These are phyloP conservation scores for Hypsizygus marmoreus DNA, from an alignment of 768 basidiomycete genomes.

Conservation along the genomic window DNA sequence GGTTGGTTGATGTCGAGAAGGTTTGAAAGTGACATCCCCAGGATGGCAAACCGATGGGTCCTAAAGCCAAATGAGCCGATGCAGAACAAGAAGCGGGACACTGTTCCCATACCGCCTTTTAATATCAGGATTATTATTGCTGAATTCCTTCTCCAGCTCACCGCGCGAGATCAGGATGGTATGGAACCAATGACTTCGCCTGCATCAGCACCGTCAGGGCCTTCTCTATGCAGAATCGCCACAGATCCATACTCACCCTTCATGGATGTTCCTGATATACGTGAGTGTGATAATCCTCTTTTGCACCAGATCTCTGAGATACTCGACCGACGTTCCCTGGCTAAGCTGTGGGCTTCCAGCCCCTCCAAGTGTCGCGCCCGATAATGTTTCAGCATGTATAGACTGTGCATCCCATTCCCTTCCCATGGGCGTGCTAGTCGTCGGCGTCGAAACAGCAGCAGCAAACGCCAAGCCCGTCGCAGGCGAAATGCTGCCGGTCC, in stretches of 20 bases:
- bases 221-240: too few species aligned
- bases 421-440: conserved; percentile 38
- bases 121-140: conserved; percentile 74
- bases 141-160: conserved; percentile 78
- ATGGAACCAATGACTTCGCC: conserved; percentile 86
- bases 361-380: conserved; percentile 33
- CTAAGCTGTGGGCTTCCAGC: conserved; percentile 46
- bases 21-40: conserved; percentile 85
- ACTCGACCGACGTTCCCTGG: conserved; percentile 76
- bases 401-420: conserved; percentile 80
- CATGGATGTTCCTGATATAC: conserved; percentile 82
- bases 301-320: conserved; percentile 76
- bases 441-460: conserved; percentile 43
- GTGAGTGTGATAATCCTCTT: conserved; percentile 86
- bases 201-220: too few species aligned
- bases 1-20: conserved; percentile 81
- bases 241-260: conserved; percentile 73
- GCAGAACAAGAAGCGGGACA: conserved; percentile 4
- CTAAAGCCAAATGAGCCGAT: conserved; percentile 37
- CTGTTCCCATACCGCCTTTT: conserved; percentile 63
- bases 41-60: conserved; percentile 79
- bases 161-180: conserved; percentile 76
- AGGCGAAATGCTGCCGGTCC: conserved; percentile 32
- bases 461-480: conserved; percentile 39
- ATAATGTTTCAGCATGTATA: conserved; percentile 47